A percentile compares a stretch with the other conserved stretches of the same genome.
phyloP scores from a whole-genome alignment of 225 moss, liverwort and hornwort genomes.

The Pseudoscleropodium purum region DNA sequence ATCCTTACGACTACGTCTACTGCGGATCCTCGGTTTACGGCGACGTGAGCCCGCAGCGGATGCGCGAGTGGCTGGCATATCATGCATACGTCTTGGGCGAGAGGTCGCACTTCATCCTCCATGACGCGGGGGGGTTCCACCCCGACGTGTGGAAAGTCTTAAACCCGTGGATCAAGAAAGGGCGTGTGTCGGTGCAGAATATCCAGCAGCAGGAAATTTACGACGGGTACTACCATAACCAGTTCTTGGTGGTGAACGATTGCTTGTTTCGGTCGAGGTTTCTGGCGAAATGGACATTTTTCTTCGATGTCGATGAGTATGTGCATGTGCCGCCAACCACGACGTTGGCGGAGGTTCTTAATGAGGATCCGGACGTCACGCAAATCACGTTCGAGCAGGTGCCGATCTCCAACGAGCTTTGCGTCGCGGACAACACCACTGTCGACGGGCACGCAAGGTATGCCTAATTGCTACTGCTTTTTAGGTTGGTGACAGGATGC shows the following conservation, averaged over 20 bases:
- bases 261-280: conserved; percentile 40
- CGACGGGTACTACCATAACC: conserved; percentile 45
- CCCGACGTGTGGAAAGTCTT: conserved; percentile 27
- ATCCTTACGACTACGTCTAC: conserved; percentile 33
- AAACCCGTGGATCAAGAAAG: conserved; percentile 28
- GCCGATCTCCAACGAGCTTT: conserved; percentile 25
- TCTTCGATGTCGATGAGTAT: conserved; percentile 48
- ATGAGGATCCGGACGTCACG: conserved; percentile 5
- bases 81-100: conserved; percentile 21
- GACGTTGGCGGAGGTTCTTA: background rate
- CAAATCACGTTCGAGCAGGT: conserved; percentile 37
- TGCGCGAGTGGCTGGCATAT: conserved; percentile 53
- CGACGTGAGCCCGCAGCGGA: conserved; percentile 1
- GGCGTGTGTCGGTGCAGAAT: conserved; percentile 22
- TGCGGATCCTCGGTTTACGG: conserved; percentile 29
- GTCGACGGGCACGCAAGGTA: conserved; percentile 4
- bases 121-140: conserved; percentile 42
- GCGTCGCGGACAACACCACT: conserved; percentile 3
- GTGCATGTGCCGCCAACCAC: conserved; percentile 20
- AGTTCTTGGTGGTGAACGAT: conserved; percentile 48
- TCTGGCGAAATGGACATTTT: conserved; percentile 39
- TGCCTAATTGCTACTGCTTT: background rate
- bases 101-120: conserved; percentile 32
- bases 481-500: background rate
- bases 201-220: conserved; percentile 29